Percentiles rank a stretch among this genome's conserved stretches.
These are phyloP conservation scores for Penicillium sp. DNA, from an alignment of 2,329 filamentous ascomycete genomes.

Conservation along the genomic window DNA sequence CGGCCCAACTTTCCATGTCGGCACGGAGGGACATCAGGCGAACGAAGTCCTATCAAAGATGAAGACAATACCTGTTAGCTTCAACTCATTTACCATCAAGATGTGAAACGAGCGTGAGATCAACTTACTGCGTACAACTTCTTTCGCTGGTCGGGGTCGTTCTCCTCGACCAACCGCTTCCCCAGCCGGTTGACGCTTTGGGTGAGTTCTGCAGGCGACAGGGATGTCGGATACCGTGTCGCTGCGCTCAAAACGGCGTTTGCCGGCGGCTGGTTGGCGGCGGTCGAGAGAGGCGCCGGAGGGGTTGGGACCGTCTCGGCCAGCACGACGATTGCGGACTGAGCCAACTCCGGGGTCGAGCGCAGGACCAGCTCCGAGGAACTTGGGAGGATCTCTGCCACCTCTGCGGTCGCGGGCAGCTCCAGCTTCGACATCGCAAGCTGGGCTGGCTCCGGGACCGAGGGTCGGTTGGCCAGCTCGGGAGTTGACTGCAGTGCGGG, in stretches of 20 bases:
- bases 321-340: not conserved
- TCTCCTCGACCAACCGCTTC: constrained; percentile 7
- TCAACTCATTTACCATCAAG: not conserved
- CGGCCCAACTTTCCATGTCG: not conserved
- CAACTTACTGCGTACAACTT: constrained; percentile 10
- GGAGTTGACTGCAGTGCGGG: not conserved
- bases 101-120: not conserved
- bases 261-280: not conserved
- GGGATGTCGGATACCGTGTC: not conserved
- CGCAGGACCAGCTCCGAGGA: not conserved
- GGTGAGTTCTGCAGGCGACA: not conserved
- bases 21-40: constrained; percentile 1
- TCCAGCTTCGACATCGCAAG: not conserved
- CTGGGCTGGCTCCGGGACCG: not conserved
- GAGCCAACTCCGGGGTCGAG: not conserved
- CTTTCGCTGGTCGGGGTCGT: constrained; percentile 1
- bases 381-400: not conserved
- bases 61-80: not conserved
- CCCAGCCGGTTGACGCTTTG: constrained; percentile 5
- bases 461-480: not conserved
- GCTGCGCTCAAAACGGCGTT: not conserved
- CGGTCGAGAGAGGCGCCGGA: not conserved
- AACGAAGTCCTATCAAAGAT: constrained; percentile 3
- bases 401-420: not conserved
- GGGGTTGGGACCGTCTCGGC: not conserved